Conservation (phyloP, 768 basidiomycete genomes). For the Paxillus involutus region DNA sequence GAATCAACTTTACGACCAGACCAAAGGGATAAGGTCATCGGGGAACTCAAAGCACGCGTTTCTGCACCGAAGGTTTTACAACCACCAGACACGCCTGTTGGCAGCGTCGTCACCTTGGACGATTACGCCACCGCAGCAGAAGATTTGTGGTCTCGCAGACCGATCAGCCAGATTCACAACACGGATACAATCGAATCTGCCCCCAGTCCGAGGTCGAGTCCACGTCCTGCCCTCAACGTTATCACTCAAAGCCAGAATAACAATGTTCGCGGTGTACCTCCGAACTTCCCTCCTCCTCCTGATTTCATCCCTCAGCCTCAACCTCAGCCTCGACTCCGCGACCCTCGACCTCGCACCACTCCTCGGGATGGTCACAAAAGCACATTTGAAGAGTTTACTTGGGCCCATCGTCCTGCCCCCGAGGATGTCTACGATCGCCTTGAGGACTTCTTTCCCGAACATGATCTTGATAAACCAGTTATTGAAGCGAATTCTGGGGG, state of each 20-base stretch:
- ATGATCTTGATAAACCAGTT: slow-evolving; percentile 94
- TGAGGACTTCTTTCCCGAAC: slow-evolving; percentile 93
- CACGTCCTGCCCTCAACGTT: slow-evolving; percentile 32
- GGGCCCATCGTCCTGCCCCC: slow-evolving; percentile 87
- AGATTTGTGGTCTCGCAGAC: slow-evolving; percentile 32
- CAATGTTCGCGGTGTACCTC: slow-evolving; percentile 12
- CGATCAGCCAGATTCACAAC: slow-evolving; percentile 28
- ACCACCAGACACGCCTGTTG: slow-evolving; percentile 16
- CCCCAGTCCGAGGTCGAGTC: slow-evolving; percentile 16
- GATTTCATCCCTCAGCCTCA: slow-evolving; percentile 14
- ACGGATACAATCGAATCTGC: slow-evolving; percentile 12
- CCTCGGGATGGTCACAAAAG: slow-evolving; percentile 31
- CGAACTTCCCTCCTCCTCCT: slow-evolving; percentile 21
- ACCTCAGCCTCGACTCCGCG: slow-evolving; percentile 14
- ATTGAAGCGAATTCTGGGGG: slow-evolving; percentile 84
- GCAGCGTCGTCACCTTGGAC: slow-evolving; percentile 23
- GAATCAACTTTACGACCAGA: slow-evolving; percentile 35
- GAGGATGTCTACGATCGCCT: slow-evolving; percentile 93
- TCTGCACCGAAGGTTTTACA: slow-evolving; percentile 17
- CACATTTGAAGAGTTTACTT: slow-evolving; percentile 73
- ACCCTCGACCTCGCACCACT: slow-evolving; percentile 23
- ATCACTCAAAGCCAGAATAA: slow-evolving; percentile 21
- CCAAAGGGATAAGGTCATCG: slow-evolving; percentile 29
- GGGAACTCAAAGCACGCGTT: slow-evolving; percentile 23
- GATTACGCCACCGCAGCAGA: slow-evolving; percentile 30